Evolutionary conservation across 495 filamentous ascomycete genomes (phyloP), one percentile per base, ranked within the genome.

Genomic region (Neurospora tetraspora): DNA sequence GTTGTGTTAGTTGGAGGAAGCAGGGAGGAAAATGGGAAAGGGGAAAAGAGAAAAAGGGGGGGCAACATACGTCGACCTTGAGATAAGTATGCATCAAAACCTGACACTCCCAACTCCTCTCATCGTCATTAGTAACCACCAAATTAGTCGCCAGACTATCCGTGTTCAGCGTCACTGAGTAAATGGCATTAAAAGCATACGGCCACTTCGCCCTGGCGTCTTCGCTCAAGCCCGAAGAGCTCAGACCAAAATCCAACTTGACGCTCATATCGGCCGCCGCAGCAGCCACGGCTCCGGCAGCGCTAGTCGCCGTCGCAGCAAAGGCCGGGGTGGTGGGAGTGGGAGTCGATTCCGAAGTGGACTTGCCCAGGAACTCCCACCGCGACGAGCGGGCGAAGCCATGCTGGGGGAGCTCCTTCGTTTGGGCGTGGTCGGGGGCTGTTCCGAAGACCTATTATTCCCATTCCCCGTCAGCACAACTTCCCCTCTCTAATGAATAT

Each of bases 171-270:
- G 91, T 97, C 73, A 99, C 94, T 71, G 90, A 93, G 85, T 98
- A 99, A 70, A 97, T 93, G 69, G 97, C 84, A 18, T 90, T 92
- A 77, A 99, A 99, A 69, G 90, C 88, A 78, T 90, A 92, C 12
- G 92, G 89, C 93, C 94, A 98, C 20, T 86, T 82, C 74, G 86
- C 85, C 69, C 86, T 86, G 3, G 89, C 88, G 76, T 85, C 86
- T 69, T 98, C 79, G 81, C 90, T 91, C 31, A 85, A 83, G 59
- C 89, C 86, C 11, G 71, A 72, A 14, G 73, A 73, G 37, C 89
- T 91, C 45, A 99, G 90, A 27, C 96, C 96, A 77, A 99, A 98
- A 81, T 99, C 96, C 59, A 98, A 88, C 85, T 96, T 97, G 70
- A 98, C 90, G 14, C 87, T 87, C 71, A 88, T 83, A 73, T 92